Evolutionary conservation across 768 basidiomycete genomes (phyloP), one percentile per base, ranked within the genome.

Genomic region (Boletus rubropictus): DNA sequence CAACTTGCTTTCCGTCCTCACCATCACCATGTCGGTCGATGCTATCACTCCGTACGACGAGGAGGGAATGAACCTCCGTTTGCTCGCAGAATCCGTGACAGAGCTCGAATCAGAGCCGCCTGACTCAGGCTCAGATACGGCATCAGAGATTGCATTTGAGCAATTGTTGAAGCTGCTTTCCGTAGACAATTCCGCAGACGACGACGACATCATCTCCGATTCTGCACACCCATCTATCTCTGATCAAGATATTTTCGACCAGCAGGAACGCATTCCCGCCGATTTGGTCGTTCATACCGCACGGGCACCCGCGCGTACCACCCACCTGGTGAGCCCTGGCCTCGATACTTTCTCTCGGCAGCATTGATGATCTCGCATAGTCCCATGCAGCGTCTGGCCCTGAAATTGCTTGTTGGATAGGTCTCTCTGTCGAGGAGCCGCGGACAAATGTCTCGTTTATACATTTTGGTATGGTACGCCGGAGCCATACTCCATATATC

Each of bases 401-500:
- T 8, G 8, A 8, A 25, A 5, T 8, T 5, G 10, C 28, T 22
- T 48, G 38, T 5, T 54, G 48, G 43, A 46, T 42, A 20, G 18
- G 33, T 34, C 48, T 54, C 33, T 50, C 48, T 1, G 33, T 46
- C 9, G 53, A 40, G 6, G 45, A 37, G 33, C 48, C 53, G 8
- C 27, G 31, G 36, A 15, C 12, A 10, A 34, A 34, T 34, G 9
- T 36, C 24, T 39, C 28, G 28, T 32, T 50, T 2, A 42, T 33
- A 39, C 27, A 17, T n/a, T 49, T 54, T 27, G 39, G 52, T 29
- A 49, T 55, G 52, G 31, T 49, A 4, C 20, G 24, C 12, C 36
- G 39, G 31, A 50, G 21, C 8, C 22, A 15, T 41, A 28, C 42
- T 12, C 51, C 52, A 1, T 22, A 49, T 1, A 29, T 39, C 42